Conservation (phyloP, 1,139 yeast genomes). For the Hansenula anomala region DNA sequence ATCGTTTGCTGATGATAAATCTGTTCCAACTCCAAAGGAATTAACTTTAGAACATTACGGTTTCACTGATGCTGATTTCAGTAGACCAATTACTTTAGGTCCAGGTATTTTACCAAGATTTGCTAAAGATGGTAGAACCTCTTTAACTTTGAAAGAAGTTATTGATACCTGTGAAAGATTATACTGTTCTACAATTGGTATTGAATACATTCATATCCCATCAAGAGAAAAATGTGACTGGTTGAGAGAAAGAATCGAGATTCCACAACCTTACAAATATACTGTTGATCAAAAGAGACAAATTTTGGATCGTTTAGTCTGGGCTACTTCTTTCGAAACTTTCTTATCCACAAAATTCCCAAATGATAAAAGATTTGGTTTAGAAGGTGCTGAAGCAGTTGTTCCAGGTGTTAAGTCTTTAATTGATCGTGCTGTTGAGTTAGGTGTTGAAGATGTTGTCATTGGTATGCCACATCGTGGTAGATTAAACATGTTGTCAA, state of each 20-base stretch:
- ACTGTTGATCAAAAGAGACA: slow-evolving; percentile 90
- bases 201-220: slow-evolving; percentile 95
- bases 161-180: slow-evolving; percentile 73
- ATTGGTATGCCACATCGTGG: slow-evolving; percentile 99
- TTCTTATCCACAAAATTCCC: slow-evolving; percentile 95
- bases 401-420: slow-evolving; percentile 96
- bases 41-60: slow-evolving; percentile 89
- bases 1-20: slow-evolving; percentile 66
- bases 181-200: slow-evolving; percentile 87
- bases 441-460: slow-evolving; percentile 92
- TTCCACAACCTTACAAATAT: slow-evolving; percentile 83
- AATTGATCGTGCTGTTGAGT: slow-evolving; percentile 89
- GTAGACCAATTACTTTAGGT: slow-evolving; percentile 83
- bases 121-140: slow-evolving; percentile 59
- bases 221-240: slow-evolving; percentile 95
- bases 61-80: slow-evolving; percentile 80
- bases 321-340: slow-evolving; percentile 93
- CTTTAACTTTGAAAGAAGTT: slow-evolving; percentile 72
- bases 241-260: slow-evolving; percentile 95
- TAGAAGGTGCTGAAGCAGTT: slow-evolving; percentile 96
- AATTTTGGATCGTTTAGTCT: slow-evolving; percentile 90
- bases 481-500: slow-evolving; percentile 93
- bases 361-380: slow-evolving; percentile 96
- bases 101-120: slow-evolving; percentile 97
- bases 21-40: slow-evolving; percentile 64